phyloP scores from a whole-genome alignment of 129 eudicot genomes.

The Tagetes erecta region DNA sequence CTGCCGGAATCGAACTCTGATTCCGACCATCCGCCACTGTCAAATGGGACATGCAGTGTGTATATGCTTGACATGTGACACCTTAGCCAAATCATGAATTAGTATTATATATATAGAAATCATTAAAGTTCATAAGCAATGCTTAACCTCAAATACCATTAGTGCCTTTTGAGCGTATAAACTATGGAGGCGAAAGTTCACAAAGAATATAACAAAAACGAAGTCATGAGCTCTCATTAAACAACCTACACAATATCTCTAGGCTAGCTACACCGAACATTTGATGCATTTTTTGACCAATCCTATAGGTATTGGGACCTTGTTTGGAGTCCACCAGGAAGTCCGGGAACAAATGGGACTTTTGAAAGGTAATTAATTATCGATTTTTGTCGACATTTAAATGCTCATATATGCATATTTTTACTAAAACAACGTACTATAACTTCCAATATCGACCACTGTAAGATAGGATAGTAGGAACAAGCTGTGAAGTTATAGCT shows the following conservation, averaged over 20 bases:
- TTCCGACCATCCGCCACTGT: too few species aligned
- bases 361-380: slow-evolving; percentile 28
- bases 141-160: neutral
- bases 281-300: neutral
- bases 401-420: neutral
- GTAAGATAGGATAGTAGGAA: slow-evolving; percentile 39
- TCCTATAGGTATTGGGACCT: slow-evolving; percentile 42
- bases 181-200: neutral
- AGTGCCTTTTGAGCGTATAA: neutral
- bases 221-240: too few species aligned
- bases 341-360: slow-evolving; percentile 26
- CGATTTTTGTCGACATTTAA: neutral
- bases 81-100: too few species aligned
- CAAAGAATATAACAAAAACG: neutral
- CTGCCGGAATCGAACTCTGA: too few species aligned
- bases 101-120: too few species aligned
- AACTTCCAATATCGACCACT: neutral
- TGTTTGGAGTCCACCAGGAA: slow-evolving; percentile 40
- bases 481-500: slow-evolving; percentile 40
- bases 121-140: too few species aligned
- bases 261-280: neutral
- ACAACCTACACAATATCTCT: too few species aligned
- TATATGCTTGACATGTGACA: too few species aligned
- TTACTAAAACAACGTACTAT: neutral
- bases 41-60: too few species aligned